Conservation (phyloP, 176 grass and related monocot species). For the Cenchrus americanus region DNA sequence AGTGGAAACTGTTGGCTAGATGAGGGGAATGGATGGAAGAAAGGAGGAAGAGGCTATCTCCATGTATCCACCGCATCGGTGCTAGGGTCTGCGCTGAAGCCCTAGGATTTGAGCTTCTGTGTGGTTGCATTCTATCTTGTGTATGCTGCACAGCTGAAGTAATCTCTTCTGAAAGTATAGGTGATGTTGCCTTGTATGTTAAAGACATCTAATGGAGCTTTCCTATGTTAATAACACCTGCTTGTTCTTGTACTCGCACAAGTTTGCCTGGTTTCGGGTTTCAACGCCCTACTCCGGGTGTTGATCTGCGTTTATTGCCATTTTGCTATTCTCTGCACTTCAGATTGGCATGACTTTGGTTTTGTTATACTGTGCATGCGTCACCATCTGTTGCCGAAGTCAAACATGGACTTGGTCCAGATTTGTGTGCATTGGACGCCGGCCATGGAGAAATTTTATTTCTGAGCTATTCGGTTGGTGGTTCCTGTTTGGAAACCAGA, state of each 20-base stretch:
- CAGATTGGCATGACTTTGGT: background rate
- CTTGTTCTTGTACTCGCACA: conserved; percentile 22
- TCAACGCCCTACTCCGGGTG: background rate
- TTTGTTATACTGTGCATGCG: conserved; percentile 12
- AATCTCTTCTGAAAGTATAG: conserved; percentile 47
- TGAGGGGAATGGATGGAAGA: conserved; percentile 36
- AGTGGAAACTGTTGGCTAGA: conserved; percentile 35
- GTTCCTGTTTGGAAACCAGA: conserved; percentile 9
- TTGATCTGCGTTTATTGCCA: background rate
- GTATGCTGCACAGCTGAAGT: conserved; percentile 53
- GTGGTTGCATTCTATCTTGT: conserved; percentile 48
- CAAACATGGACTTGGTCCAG: conserved; percentile 23
- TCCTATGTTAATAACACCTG: conserved; percentile 57
- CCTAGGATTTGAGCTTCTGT: conserved; percentile 43
- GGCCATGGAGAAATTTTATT: conserved; percentile 12
- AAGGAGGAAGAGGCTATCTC: conserved; percentile 33
- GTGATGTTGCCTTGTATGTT: conserved; percentile 52
- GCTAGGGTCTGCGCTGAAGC: conserved; percentile 1
- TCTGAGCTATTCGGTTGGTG: conserved; percentile 21
- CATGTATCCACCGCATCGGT: conserved; percentile 26
- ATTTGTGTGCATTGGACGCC: conserved; percentile 16
- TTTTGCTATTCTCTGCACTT: conserved; percentile 20
- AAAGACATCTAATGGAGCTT: conserved; percentile 52
- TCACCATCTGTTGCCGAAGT: conserved; percentile 9
- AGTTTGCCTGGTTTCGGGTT: background rate